Evolutionary conservation across 805 yeast species (phyloP).

Genomic region (Brettanomyces nanus): DNA sequence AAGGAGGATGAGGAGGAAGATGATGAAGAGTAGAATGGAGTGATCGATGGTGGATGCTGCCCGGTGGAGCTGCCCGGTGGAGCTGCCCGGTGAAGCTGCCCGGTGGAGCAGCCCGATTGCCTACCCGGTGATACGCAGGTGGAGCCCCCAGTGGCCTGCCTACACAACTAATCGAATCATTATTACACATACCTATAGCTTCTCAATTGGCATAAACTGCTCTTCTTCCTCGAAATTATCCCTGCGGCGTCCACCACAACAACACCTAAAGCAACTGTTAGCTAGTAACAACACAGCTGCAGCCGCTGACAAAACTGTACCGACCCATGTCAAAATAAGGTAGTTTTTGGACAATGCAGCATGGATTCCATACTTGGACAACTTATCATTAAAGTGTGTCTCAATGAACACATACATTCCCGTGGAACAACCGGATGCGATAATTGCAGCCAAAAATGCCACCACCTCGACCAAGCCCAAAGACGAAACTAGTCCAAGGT

Average conservation of each 20-base stretch:
- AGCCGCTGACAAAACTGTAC: slow-evolving; percentile 7
- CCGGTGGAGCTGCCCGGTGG: no score
- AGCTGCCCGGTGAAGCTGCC: no score
- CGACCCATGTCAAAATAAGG: slow-evolving; percentile 22
- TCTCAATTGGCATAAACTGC: no score
- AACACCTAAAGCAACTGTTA: slow-evolving; percentile 1
- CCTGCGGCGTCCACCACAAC: no score
- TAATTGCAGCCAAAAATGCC: slow-evolving; percentile 10
- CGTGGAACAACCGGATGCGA: slow-evolving; percentile 32
- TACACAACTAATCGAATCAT: no score
- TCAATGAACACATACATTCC: slow-evolving; percentile 48
- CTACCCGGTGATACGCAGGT: no score
- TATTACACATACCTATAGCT: no score
- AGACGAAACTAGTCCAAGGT: not conserved
- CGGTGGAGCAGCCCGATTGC: no score
- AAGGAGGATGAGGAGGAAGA: not conserved
- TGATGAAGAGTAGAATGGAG: no score
- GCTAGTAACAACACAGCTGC: not conserved
- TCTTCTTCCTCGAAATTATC: no score
- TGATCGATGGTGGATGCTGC: no score
- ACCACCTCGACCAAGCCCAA: slow-evolving; percentile 22
- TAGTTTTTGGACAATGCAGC: slow-evolving; percentile 32
- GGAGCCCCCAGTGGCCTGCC: no score
- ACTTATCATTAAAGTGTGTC: slow-evolving; percentile 41
- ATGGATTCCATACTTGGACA: slow-evolving; percentile 42